Percentiles rank a stretch among this genome's conserved stretches.
phyloP scores from a whole-genome alignment of 345 rosid genomes.

The Pelargonium nanum region DNA sequence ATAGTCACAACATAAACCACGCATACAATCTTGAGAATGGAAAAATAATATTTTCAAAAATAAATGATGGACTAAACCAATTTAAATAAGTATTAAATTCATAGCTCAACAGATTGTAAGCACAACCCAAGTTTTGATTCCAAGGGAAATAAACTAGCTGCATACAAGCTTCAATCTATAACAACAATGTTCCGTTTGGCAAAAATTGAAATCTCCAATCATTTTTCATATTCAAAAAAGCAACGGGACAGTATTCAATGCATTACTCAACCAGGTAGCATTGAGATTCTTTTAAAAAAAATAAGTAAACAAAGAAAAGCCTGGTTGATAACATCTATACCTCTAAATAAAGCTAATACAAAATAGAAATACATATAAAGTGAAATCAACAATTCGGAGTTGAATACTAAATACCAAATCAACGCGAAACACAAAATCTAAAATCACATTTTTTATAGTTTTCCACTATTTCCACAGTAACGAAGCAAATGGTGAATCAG shows the following conservation, averaged over 20 bases:
- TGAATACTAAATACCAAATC: no score
- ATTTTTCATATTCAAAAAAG: no score
- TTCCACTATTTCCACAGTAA: neutral
- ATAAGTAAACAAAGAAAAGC: no score
- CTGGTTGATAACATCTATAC: no score
- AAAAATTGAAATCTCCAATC: no score
- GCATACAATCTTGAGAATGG: neutral
- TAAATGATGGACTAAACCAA: neutral
- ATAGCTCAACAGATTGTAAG: neutral
- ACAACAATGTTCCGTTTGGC: no score
- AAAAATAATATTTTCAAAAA: neutral
- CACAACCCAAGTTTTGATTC: neutral
- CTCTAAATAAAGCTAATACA: neutral
- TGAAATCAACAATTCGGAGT: no score
- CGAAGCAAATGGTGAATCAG: neutral
- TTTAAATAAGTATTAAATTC: neutral
- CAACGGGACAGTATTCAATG: no score
- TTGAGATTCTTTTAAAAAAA: no score
- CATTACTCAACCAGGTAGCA: neutral
- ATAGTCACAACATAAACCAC: neutral
- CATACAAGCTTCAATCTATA: no score
- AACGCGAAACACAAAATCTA: neutral
- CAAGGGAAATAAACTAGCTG: neutral
- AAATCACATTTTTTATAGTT: no score
- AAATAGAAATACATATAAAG: neutral